phyloP scores from a whole-genome alignment of 2,329 filamentous ascomycete species.

The Aspergillus alliaceus region DNA sequence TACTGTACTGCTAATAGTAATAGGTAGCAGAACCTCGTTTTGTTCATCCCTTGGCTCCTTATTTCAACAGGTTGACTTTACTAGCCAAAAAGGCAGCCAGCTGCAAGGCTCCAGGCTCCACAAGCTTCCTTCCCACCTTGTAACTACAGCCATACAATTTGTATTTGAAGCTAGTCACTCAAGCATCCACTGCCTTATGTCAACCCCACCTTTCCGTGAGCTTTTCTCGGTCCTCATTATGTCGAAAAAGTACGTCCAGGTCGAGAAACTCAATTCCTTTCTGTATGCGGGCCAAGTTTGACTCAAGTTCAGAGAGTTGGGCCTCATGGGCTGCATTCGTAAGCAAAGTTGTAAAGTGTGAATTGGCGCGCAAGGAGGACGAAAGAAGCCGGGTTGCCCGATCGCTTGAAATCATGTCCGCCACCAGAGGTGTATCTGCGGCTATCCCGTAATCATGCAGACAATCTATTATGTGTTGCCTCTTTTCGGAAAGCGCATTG shows the following conservation, averaged over 20 bases:
- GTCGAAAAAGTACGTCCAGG: conserved; percentile 31
- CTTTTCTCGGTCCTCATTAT: conserved; percentile 29
- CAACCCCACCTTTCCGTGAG: conserved; percentile 36
- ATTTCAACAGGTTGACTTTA: background rate
- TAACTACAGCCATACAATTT: background rate
- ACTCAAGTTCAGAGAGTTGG: conserved; percentile 30
- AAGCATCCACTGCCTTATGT: background rate
- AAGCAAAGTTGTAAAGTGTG: conserved; percentile 28
- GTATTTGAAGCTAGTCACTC: background rate
- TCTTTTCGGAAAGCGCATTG: conserved; percentile 29
- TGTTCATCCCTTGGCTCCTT: background rate
- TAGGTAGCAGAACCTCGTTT: too few species aligned
- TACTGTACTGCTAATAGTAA: too few species aligned
- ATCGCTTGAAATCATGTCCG: conserved; percentile 31
- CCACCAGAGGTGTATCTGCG: conserved; percentile 31
- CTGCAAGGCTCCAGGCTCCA: background rate
- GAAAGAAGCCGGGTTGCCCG: conserved; percentile 32
- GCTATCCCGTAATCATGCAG: conserved; percentile 27
- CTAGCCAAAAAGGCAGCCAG: background rate
- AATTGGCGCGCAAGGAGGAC: conserved; percentile 31
- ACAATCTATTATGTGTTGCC: conserved; percentile 28
- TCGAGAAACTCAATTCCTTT: conserved; percentile 35
- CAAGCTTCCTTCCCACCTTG: background rate
- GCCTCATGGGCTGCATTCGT: conserved; percentile 27
- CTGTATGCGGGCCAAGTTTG: conserved; percentile 30